phyloP scores from a whole-genome alignment of 116 monocot genomes.

The Phalaenopsis hybrid region DNA sequence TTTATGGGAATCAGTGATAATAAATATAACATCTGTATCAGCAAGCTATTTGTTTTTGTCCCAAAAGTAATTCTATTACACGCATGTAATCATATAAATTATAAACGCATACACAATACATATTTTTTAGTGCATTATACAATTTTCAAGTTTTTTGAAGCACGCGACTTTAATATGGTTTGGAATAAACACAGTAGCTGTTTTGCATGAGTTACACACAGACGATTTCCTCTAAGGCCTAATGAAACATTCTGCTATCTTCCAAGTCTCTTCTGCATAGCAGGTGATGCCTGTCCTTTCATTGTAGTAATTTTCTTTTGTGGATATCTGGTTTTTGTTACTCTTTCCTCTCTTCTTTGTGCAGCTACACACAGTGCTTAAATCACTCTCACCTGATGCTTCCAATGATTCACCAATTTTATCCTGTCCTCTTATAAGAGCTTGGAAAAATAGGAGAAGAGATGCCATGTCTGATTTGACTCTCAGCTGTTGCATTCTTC shows the following conservation, averaged over 20 bases:
- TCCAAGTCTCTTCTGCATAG: conserved; percentile 11
- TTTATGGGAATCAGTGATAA: not conserved
- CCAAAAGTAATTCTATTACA: not conserved
- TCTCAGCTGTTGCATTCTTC: not conserved
- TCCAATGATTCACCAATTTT: not conserved
- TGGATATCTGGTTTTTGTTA: not conserved
- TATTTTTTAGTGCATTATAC: not conserved
- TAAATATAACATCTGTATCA: not conserved
- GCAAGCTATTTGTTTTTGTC: not conserved
- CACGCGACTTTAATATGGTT: not conserved
- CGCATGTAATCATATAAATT: not conserved
- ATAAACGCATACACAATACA: not conserved
- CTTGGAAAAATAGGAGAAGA: conserved; percentile 20
- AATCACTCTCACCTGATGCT: not conserved
- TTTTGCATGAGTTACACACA: not conserved
- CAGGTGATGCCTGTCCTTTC: not conserved
- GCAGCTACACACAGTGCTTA: not conserved
- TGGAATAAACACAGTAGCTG: not conserved
- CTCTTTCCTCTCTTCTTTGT: not conserved
- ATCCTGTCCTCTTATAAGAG: conserved; percentile 10
- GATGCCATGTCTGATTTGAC: conserved; percentile 13
- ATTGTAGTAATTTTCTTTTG: not conserved
- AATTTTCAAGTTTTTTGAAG: conserved; percentile 1
- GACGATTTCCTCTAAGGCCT: conserved; percentile 5
- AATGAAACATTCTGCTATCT: conserved; percentile 14